Percentiles rank a stretch among this genome's conserved stretches.
Evolutionary conservation across 495 filamentous ascomycete genomes (phyloP).

Genomic region (Haplographium delicatum): DNA sequence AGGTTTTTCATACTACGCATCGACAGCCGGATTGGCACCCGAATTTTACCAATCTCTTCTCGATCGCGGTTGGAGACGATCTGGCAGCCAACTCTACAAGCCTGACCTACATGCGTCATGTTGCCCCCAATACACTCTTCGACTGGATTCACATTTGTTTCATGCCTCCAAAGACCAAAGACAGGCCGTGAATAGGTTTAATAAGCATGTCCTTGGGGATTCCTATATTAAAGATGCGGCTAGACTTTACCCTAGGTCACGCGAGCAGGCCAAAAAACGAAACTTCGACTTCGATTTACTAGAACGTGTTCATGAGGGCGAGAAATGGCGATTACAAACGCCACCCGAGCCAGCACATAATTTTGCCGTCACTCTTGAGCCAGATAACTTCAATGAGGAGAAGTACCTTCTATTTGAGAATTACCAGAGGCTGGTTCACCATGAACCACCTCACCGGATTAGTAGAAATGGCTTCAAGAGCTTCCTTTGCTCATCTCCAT

Average conservation of each 20-base stretch:
- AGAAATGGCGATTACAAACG: conserved; percentile 29
- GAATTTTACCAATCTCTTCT: conserved; percentile 76
- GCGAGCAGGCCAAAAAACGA: conserved; percentile 72
- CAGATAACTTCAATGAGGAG: conserved; percentile 75
- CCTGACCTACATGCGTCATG: conserved; percentile 79
- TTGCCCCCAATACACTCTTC: conserved; percentile 93
- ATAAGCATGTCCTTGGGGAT: conserved; percentile 74
- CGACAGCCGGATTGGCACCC: conserved; percentile 59
- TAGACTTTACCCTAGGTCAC: conserved; percentile 66
- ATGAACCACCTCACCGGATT: conserved; percentile 64
- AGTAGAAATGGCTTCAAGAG: conserved; percentile 64
- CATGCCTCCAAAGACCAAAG: conserved; percentile 75
- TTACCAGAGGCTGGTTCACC: conserved; percentile 79
- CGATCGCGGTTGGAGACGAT: conserved; percentile 89
- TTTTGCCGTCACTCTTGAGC: conserved; percentile 75
- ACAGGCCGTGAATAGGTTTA: conserved; percentile 86
- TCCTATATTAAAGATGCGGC: conserved; percentile 70
- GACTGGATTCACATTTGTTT: conserved; percentile 68
- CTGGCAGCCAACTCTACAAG: conserved; percentile 78
- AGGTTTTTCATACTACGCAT: conserved; percentile 85
- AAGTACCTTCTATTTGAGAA: conserved; percentile 81
- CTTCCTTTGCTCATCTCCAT: conserved; percentile 80
- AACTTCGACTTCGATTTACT: conserved; percentile 71
- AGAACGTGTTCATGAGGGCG: conserved; percentile 63
- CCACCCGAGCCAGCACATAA: conserved; percentile 63